phyloP scores from a whole-genome alignment of 257 asterid species.

The Agastache rugosa region DNA sequence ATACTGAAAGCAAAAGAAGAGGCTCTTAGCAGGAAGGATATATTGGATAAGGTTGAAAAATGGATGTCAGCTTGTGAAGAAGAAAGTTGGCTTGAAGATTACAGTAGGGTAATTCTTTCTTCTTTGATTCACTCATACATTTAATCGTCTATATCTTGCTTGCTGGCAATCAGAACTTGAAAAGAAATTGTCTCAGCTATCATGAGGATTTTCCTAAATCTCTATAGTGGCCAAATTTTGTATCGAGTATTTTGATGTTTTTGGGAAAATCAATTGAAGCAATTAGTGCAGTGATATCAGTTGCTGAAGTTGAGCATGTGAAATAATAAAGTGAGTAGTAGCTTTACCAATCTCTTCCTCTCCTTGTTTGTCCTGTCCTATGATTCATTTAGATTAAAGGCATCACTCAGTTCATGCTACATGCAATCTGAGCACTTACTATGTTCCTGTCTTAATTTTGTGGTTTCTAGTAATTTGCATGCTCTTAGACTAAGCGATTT shows the following conservation, averaged over 20 bases:
- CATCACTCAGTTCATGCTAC: neutral
- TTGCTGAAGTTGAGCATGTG: neutral
- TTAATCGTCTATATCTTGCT: neutral
- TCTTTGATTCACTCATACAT: neutral
- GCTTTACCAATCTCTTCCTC: constrained; percentile 12
- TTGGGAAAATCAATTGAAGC: neutral
- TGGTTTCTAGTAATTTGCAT: neutral
- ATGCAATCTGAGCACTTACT: neutral
- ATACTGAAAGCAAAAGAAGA: constrained; percentile 89
- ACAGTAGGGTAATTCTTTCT: constrained; percentile 58
- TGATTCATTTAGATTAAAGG: neutral
- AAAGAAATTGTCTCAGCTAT: neutral
- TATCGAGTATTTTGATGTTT: neutral
- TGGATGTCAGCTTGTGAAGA: constrained; percentile 99
- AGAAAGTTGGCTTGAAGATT: constrained; percentile 91
- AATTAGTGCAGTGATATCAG: neutral
- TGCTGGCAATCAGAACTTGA: constrained; percentile 11
- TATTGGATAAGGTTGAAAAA: constrained; percentile 96
- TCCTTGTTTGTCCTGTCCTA: neutral
- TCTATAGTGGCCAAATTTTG: neutral
- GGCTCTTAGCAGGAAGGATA: constrained; percentile 88
- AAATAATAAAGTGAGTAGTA: constrained; percentile 5
- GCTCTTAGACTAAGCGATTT: neutral
- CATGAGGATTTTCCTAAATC: neutral
- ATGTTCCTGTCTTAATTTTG: neutral